These are phyloP conservation scores for Annulohypoxylon truncatum DNA, from an alignment of 2,329 filamentous ascomycete species.

Conservation along the genomic window DNA sequence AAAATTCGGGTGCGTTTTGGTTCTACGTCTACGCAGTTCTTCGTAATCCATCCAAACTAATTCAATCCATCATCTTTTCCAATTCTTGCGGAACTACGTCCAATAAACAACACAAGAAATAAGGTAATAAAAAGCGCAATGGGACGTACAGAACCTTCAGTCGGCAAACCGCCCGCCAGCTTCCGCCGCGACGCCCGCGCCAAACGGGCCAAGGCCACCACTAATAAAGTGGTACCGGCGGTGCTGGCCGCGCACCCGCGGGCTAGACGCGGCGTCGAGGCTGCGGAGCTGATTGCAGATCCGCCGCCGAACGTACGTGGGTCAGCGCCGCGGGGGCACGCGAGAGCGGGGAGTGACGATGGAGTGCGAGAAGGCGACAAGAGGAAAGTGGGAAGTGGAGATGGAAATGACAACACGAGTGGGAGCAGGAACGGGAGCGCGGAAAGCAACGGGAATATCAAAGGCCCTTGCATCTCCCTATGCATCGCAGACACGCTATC, in stretches of 20 bases:
- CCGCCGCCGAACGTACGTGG: slow-evolving; percentile 31
- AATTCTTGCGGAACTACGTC: not conserved
- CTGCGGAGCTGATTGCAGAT: slow-evolving; percentile 60
- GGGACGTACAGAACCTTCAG: slow-evolving; percentile 49
- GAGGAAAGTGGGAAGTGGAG: no score
- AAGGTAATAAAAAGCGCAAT: slow-evolving; percentile 31
- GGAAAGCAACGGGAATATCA: not conserved
- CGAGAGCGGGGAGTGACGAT: no score
- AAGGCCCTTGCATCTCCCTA: slow-evolving; percentile 56
- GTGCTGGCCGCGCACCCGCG: slow-evolving; percentile 64
- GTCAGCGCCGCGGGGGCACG: not conserved
- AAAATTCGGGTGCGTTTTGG: slow-evolving; percentile 1
- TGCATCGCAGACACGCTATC: slow-evolving; percentile 64
- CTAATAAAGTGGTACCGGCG: slow-evolving; percentile 70
- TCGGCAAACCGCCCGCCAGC: slow-evolving; percentile 46
- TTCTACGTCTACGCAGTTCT: slow-evolving; percentile 6
- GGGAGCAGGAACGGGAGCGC: not conserved
- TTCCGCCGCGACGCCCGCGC: slow-evolving; percentile 55
- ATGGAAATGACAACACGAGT: no score
- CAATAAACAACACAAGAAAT: not conserved
- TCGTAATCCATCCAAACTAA: not conserved
- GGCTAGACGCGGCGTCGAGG: slow-evolving; percentile 65
- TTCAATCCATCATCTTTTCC: not conserved
- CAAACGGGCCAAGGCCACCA: slow-evolving; percentile 66
- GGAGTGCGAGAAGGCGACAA: no score